A percentile compares a stretch with the other conserved stretches of the same genome.
Evolutionary conservation across 1,284 basidiomycete species (phyloP).

Genomic region (Heterobasidion occidentale): DNA sequence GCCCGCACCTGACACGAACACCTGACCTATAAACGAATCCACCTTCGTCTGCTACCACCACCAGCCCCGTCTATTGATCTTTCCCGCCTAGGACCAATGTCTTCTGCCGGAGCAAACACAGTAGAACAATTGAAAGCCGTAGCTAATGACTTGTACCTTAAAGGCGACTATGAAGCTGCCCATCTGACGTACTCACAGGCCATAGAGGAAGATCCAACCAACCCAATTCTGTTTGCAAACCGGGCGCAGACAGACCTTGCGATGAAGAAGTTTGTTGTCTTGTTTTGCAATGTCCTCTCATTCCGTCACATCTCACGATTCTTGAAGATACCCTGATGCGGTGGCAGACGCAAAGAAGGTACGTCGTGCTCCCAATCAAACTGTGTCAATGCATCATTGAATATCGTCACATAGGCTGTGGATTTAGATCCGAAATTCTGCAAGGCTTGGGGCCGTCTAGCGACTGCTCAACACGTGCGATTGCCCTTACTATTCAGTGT

Average conservation of each 20-base stretch:
- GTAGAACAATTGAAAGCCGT: neutral
- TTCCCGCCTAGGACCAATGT: neutral
- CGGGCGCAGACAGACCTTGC: slow-evolving; percentile 21
- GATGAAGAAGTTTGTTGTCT: slow-evolving; percentile 19
- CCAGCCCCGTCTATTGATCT: neutral
- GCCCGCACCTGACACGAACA: neutral
- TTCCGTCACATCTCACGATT: neutral
- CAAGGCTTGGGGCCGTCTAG: slow-evolving; percentile 26
- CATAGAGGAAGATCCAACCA: slow-evolving; percentile 21
- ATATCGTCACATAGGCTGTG: slow-evolving; percentile 16
- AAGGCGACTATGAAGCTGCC: neutral
- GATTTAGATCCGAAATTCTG: slow-evolving; percentile 23
- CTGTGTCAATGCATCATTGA: neutral
- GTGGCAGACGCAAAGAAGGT: slow-evolving; percentile 1
- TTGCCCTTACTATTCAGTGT: neutral
- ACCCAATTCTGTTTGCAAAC: slow-evolving; percentile 26
- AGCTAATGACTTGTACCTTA: neutral
- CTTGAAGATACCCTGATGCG: neutral
- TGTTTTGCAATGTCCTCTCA: neutral
- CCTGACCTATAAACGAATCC: neutral
- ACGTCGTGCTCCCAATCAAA: neutral
- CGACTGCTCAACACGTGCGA: slow-evolving; percentile 18
- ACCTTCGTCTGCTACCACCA: neutral
- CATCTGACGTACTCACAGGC: neutral
- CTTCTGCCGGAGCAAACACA: neutral